Percentiles rank a stretch among this genome's conserved stretches.
phyloP scores from a whole-genome alignment of 2,329 filamentous ascomycete species.

The Bipolaris cookei region DNA sequence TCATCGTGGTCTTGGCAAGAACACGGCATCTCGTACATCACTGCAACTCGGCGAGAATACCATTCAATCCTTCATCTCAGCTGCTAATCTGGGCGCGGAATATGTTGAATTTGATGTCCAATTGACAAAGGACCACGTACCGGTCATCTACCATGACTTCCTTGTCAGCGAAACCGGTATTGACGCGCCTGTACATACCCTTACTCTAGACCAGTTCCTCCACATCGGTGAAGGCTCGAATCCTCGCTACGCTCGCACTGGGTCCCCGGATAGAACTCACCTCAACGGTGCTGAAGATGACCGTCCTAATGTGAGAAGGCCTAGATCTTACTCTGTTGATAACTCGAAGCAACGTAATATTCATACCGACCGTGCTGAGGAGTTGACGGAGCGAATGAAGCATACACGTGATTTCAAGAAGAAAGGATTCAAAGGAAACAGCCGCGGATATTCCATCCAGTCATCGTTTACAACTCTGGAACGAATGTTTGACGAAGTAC shows the following conservation, averaged over 20 bases:
- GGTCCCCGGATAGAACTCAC: constrained; percentile 50
- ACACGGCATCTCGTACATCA: constrained; percentile 80
- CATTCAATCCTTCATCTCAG: constrained; percentile 91
- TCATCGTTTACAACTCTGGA: constrained; percentile 94
- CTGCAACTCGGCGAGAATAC: constrained; percentile 97
- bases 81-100: constrained; percentile 84
- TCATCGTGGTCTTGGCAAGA: constrained; percentile 82
- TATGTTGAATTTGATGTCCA: constrained; percentile 87
- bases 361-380: constrained; percentile 54
- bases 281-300: constrained; percentile 25
- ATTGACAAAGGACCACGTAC: constrained; percentile 97
- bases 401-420: constrained; percentile 94
- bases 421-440: constrained; percentile 96
- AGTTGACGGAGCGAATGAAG: constrained; percentile 86
- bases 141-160: constrained; percentile 98
- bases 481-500: constrained; percentile 86
- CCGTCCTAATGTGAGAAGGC: constrained; percentile 39
- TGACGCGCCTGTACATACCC: constrained; percentile 91
- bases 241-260: constrained; percentile 55
- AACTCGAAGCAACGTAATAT: constrained; percentile 50
- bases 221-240: constrained; percentile 73
- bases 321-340: constrained; percentile 67
- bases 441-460: constrained; percentile 91
- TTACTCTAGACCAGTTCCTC: constrained; percentile 94
- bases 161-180: constrained; percentile 97